These are phyloP conservation scores for Solanum bukasovii DNA, from an alignment of 257 asterid genomes.

Conservation along the genomic window DNA sequence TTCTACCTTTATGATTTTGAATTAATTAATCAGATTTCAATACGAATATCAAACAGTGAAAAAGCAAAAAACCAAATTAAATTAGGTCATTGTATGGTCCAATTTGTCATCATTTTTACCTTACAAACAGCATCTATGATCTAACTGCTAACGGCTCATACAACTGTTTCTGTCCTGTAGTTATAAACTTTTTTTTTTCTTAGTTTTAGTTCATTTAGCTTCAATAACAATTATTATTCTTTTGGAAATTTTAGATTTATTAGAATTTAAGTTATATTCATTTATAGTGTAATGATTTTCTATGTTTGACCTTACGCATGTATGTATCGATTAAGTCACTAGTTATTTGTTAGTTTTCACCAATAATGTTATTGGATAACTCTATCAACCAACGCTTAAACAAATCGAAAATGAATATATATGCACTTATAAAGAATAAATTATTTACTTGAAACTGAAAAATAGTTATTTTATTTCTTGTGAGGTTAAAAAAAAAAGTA, in stretches of 20 bases:
- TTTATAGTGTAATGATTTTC: neutral
- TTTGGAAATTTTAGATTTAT: neutral
- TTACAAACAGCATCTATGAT: neutral
- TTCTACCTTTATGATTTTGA: neutral
- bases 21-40: neutral
- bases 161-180: neutral
- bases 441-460: neutral
- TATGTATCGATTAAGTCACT: neutral
- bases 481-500: neutral
- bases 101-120: neutral
- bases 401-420: neutral
- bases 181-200: neutral
- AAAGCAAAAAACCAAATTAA: neutral
- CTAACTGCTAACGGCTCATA: neutral
- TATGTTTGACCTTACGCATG: neutral
- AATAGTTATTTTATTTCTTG: neutral
- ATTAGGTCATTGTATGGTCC: constrained; percentile 22
- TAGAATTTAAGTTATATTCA: neutral
- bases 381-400: neutral
- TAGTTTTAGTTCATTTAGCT: neutral
- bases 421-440: neutral
- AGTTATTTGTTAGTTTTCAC: neutral
- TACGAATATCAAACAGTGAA: neutral
- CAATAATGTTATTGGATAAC: neutral
- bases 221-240: neutral